Conservation (phyloP, 2,329 filamentous ascomycete species). For the Cryoendolithus antarcticus region DNA sequence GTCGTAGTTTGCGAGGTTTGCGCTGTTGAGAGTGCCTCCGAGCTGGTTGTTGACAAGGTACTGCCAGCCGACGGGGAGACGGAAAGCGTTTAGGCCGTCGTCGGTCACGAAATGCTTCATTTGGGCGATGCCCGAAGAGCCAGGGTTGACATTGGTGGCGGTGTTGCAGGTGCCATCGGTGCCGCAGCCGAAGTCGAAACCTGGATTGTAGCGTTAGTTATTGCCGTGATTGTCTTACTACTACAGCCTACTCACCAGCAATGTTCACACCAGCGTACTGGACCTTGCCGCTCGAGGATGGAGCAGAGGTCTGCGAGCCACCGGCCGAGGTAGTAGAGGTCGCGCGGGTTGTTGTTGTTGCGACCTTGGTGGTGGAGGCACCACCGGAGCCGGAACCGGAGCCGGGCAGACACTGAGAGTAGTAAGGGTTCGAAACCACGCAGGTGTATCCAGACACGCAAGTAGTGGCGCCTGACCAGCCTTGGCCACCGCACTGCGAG, state of each 20-base stretch:
- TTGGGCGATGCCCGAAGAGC: constrained; percentile 25
- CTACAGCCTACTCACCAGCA: constrained; percentile 2
- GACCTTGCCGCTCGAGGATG: constrained; percentile 12
- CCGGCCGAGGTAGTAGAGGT: background rate
- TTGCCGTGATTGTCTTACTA: background rate
- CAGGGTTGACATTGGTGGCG: constrained; percentile 21
- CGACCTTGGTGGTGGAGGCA: constrained; percentile 3
- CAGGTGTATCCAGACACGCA: constrained; percentile 23
- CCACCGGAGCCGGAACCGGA: constrained; percentile 7
- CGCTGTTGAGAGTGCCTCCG: constrained; percentile 11
- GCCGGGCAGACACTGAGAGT: constrained; percentile 20
- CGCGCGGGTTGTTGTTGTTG: background rate
- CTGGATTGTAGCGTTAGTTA: constrained; percentile 2
- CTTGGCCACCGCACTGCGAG: constrained; percentile 17
- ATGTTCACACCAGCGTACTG: constrained; percentile 21
- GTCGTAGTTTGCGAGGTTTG: constrained; percentile 16
- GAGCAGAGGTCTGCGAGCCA: background rate
- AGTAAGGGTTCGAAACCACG: constrained; percentile 16
- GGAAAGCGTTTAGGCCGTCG: constrained; percentile 43
- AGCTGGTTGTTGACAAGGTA: constrained; percentile 15
- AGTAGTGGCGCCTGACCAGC: constrained; percentile 18
- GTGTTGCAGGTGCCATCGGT: constrained; percentile 30
- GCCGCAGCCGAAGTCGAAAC: constrained; percentile 23
- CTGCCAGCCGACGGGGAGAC: constrained; percentile 36
- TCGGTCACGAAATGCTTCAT: constrained; percentile 46